Percentiles rank a stretch among this genome's conserved stretches.
Conservation (phyloP, 257 asterid genomes). For the Plectranthus barbatus region DNA sequence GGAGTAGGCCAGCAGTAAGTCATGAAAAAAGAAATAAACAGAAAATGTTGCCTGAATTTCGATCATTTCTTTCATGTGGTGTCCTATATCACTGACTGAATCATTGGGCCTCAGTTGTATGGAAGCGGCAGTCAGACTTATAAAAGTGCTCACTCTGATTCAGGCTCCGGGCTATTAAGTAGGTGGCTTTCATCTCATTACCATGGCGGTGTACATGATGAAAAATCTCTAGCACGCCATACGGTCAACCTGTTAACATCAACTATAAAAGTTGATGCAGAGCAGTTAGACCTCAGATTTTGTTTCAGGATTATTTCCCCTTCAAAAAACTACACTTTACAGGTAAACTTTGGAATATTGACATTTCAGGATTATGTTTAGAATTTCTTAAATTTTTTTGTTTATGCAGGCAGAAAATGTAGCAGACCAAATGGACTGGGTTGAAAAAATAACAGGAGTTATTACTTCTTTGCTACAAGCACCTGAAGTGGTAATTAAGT, state of each 20-base stretch:
- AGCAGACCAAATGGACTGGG: conserved; percentile 78
- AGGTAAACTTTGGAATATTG: conserved; percentile 29
- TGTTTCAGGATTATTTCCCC: conserved; percentile 90
- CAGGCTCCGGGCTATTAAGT: conserved; percentile 68
- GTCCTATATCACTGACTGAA: conserved; percentile 19
- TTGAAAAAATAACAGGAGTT: conserved; percentile 77
- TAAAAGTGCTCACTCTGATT: conserved; percentile 49
- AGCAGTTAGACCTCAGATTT: conserved; percentile 71
- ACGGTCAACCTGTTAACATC: conserved; percentile 77
- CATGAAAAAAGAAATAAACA: conserved; percentile 15
- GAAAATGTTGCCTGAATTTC: neutral
- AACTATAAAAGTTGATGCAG: conserved; percentile 71
- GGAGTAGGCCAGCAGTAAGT: conserved; percentile 61
- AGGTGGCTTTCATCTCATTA: conserved; percentile 90
- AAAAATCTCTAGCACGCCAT: conserved; percentile 64
- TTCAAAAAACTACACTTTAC: conserved; percentile 69
- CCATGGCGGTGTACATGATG: conserved; percentile 76
- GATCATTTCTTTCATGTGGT: neutral
- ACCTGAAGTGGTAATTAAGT: conserved; percentile 53
- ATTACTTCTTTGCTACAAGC: conserved; percentile 65
- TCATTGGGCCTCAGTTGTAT: conserved; percentile 33
- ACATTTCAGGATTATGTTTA: neutral
- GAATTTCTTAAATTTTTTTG: neutral
- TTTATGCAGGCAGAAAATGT: conserved; percentile 68
- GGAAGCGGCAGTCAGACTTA: conserved; percentile 45